Percentiles rank a stretch among this genome's conserved stretches.
phyloP scores from a whole-genome alignment of 176 grass and related monocot species.

The Rhynchospora tenuis region DNA sequence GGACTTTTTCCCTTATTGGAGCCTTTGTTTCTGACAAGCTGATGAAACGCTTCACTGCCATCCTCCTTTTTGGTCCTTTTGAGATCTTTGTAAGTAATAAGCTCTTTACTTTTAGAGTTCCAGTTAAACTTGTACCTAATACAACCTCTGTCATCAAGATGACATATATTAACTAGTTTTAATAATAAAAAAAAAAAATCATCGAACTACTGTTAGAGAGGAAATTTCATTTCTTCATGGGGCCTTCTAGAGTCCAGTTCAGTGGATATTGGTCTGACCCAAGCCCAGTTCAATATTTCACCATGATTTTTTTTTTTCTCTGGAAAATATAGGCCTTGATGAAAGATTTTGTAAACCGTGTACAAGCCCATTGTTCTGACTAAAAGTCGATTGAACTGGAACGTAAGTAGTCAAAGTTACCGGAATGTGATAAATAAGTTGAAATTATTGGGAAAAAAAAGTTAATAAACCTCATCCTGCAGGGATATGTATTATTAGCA shows the following conservation, averaged over 20 bases:
- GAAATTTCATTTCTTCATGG: background rate
- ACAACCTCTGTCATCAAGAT: too few species aligned
- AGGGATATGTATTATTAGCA: constrained; percentile 50
- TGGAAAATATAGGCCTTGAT: background rate
- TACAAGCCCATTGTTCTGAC: too few species aligned
- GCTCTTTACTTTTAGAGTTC: background rate
- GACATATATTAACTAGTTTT: too few species aligned
- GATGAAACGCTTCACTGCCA: constrained; percentile 45
- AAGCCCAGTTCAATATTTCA: background rate
- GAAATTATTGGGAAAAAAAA: background rate
- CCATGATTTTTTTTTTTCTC: too few species aligned
- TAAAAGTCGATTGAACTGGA: too few species aligned
- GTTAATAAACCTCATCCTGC: background rate
- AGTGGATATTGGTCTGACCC: too few species aligned
- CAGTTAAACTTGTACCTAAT: too few species aligned
- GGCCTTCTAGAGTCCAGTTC: background rate
- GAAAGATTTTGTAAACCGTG: too few species aligned
- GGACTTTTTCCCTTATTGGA: constrained; percentile 45
- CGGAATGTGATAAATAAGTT: too few species aligned
- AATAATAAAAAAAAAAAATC: too few species aligned
- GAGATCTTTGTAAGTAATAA: constrained; percentile 50
- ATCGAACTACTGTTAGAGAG: background rate
- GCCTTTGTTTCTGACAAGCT: constrained; percentile 62
- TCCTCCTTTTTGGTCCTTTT: constrained; percentile 53
- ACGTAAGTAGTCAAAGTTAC: too few species aligned